Percentiles rank a stretch among this genome's conserved stretches.
phyloP scores from a whole-genome alignment of 495 filamentous ascomycete species.

The Cercophora newfieldiana region DNA sequence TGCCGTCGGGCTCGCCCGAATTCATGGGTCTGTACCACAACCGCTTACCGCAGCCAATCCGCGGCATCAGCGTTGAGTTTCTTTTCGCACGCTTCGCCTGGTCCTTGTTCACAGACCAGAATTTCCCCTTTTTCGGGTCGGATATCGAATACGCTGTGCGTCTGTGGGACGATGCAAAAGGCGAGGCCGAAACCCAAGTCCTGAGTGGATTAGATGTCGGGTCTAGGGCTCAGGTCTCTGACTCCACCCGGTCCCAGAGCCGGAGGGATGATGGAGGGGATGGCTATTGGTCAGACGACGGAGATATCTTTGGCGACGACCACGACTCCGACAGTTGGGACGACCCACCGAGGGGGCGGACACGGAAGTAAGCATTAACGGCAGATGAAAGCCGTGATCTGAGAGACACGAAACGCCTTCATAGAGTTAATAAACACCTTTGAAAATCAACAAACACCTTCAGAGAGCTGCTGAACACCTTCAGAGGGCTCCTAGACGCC shows the following conservation, averaged over 20 bases:
- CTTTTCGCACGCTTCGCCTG: conserved; percentile 37
- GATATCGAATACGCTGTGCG: conserved; percentile 17
- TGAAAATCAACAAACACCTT: too few relatives aligned
- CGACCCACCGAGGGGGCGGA: conserved; percentile 14
- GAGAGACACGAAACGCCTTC: too few relatives aligned
- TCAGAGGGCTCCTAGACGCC: too few relatives aligned
- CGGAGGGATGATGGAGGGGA: conserved; percentile 9
- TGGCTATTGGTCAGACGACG: conserved; percentile 7
- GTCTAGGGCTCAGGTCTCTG: conserved; percentile 9
- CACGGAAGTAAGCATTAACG: conserved; percentile 1
- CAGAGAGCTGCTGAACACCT: too few relatives aligned
- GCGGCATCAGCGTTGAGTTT: conserved; percentile 16
- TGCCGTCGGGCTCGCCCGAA: conserved; percentile 13
- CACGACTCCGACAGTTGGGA: conserved; percentile 6
- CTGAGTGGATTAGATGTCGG: conserved; percentile 7
- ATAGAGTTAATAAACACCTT: too few relatives aligned
- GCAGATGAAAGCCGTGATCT: too few relatives aligned
- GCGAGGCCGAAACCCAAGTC: conserved; percentile 2
- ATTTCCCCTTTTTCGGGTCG: conserved; percentile 19
- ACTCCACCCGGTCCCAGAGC: conserved; percentile 2
- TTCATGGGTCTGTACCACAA: conserved; percentile 19
- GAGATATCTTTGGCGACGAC: conserved; percentile 1
- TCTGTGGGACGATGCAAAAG: conserved; percentile 22
- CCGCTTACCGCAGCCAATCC: conserved; percentile 14
- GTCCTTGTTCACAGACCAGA: conserved; percentile 28